phyloP scores from a whole-genome alignment of 148 eudicot genomes.

The Amaranthus palmeri region DNA sequence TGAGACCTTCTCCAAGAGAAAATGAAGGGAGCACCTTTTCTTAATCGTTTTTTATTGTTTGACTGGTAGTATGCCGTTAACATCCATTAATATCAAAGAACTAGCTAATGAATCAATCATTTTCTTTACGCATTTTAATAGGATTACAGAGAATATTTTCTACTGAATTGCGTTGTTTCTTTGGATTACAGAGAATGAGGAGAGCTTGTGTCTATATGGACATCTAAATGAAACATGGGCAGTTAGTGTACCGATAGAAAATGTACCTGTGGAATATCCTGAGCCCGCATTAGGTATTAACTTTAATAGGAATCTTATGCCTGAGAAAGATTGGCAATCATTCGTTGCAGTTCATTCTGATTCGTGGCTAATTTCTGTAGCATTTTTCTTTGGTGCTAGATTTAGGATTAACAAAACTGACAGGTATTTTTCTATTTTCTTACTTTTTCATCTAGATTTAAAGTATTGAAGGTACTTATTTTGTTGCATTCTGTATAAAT shows the following conservation, averaged over 20 bases:
- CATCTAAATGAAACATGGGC: slow-evolving; percentile 73
- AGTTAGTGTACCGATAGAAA: slow-evolving; percentile 75
- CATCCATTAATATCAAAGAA: neutral
- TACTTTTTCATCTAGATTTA: no score
- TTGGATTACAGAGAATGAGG: slow-evolving; percentile 51
- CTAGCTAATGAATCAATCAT: neutral
- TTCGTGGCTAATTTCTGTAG: slow-evolving; percentile 81
- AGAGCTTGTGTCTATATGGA: slow-evolving; percentile 73
- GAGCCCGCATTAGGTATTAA: slow-evolving; percentile 87
- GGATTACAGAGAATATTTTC: neutral
- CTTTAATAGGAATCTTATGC: slow-evolving; percentile 83
- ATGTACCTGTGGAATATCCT: slow-evolving; percentile 87
- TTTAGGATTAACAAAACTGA: slow-evolving; percentile 69
- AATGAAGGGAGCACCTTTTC: no score
- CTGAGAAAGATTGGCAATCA: slow-evolving; percentile 76
- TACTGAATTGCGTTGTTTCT: neutral
- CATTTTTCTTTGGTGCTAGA: slow-evolving; percentile 81
- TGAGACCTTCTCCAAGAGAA: no score
- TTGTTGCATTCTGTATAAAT: no score
- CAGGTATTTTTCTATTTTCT: slow-evolving; percentile 49
- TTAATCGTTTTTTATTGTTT: no score
- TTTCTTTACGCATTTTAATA: no score
- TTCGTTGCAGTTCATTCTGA: slow-evolving; percentile 86
- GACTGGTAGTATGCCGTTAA: no score
- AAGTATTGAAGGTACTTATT: no score